A percentile compares a stretch with the other conserved stretches of the same genome.
Conservation (phyloP, 345 rosid genomes). For the Arabis hirsuta region DNA sequence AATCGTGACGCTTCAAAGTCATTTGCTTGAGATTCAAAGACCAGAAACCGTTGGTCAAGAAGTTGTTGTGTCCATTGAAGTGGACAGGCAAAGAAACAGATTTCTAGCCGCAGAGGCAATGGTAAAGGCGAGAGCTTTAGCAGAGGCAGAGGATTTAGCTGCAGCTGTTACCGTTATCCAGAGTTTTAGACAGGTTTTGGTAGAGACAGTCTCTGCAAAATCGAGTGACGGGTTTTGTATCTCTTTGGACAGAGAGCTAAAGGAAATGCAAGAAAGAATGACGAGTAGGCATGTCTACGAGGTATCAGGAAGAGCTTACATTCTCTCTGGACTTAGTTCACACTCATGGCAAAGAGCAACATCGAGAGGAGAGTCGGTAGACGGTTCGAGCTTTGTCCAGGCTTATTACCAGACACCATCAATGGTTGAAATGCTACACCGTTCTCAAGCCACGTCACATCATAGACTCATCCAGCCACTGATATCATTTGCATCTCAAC, state of each 20-base stretch:
- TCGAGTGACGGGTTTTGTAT: constrained; percentile 73
- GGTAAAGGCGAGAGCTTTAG: constrained; percentile 72
- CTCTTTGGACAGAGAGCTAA: constrained; percentile 86
- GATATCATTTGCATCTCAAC: constrained; percentile 63
- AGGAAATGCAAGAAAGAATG: constrained; percentile 98
- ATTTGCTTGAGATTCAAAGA: constrained; percentile 63
- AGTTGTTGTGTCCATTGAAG: constrained; percentile 71
- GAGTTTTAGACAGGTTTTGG: constrained; percentile 56
- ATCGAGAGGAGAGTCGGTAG: constrained; percentile 91
- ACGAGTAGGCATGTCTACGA: constrained; percentile 90
- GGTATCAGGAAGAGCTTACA: constrained; percentile 91
- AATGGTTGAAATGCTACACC: constrained; percentile 90
- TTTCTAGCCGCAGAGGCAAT: constrained; percentile 90
- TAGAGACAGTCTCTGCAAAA: constrained; percentile 70
- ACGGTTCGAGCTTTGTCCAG: constrained; percentile 78
- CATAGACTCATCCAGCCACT: constrained; percentile 73
- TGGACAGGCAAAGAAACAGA: constrained; percentile 92
- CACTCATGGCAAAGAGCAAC: constrained; percentile 99
- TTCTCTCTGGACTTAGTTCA: constrained; percentile 96
- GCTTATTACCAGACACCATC: constrained; percentile 85
- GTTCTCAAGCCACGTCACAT: constrained; percentile 73
- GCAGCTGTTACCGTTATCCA: constrained; percentile 76
- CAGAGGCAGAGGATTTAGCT: constrained; percentile 80
- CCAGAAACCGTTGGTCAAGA: constrained; percentile 56
- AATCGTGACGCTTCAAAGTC: constrained; percentile 55